Evolutionary conservation across 2,329 filamentous ascomycete species (phyloP).

Genomic region (Nemania sp.): DNA sequence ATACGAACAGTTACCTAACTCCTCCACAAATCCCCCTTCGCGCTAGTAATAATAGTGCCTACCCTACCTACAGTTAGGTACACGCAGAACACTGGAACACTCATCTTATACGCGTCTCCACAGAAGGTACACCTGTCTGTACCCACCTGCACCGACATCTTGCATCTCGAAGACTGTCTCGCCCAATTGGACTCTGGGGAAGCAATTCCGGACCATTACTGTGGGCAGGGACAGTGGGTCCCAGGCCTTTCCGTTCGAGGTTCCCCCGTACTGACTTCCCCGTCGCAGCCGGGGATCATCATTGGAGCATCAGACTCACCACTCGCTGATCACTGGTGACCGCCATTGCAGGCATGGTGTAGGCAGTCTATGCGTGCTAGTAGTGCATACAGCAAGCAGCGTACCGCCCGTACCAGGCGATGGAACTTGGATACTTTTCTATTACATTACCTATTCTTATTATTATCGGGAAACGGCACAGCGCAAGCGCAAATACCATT

Average conservation of each 20-base stretch:
- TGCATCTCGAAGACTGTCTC: neutral
- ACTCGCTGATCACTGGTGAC: conserved; percentile 34
- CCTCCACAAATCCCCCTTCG: no score
- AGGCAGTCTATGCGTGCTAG: no score
- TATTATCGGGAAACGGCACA: conserved; percentile 31
- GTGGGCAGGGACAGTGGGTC: conserved; percentile 20
- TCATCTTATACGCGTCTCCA: no score
- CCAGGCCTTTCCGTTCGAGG: conserved; percentile 15
- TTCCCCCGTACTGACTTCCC: neutral
- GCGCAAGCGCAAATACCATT: conserved; percentile 9
- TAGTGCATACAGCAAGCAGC: conserved; percentile 3
- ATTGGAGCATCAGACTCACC: conserved; percentile 27
- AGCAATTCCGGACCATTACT: conserved; percentile 5
- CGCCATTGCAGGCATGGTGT: conserved; percentile 18
- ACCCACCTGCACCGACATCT: conserved; percentile 4
- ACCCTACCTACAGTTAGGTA: no score
- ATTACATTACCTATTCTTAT: no score
- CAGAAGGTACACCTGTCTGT: neutral
- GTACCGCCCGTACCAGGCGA: conserved; percentile 7
- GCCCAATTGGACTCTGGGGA: conserved; percentile 21
- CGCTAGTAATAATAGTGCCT: no score
- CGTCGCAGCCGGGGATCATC: conserved; percentile 23
- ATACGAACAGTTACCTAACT: no score
- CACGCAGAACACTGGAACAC: neutral
- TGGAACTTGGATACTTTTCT: conserved; percentile 23